A percentile compares a stretch with the other conserved stretches of the same genome.
These are phyloP conservation scores for Solanum peruvianum DNA, from an alignment of 257 asterid species.

Conservation along the genomic window DNA sequence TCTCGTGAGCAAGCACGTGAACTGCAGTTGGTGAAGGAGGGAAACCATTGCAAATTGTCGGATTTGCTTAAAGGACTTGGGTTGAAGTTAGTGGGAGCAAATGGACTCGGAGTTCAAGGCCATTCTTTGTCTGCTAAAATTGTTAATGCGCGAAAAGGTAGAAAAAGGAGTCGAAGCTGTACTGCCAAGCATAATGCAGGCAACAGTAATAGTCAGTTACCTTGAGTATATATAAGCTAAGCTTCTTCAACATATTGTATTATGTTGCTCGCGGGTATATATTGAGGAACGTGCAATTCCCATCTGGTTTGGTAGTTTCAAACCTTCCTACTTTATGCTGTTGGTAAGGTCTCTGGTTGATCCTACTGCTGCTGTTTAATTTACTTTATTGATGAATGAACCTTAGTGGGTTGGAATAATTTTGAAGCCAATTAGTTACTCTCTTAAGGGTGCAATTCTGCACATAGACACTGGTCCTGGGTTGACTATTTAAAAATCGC, in stretches of 20 bases:
- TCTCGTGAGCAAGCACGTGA: constrained; percentile 49
- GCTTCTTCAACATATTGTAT: neutral
- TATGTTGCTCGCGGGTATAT: neutral
- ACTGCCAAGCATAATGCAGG: constrained; percentile 4
- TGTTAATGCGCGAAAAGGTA: constrained; percentile 30
- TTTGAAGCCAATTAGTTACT: constrained; percentile 67
- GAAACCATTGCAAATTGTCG: constrained; percentile 15
- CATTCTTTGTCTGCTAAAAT: constrained; percentile 30
- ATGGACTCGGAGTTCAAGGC: constrained; percentile 24
- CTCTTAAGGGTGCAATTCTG: constrained; percentile 82
- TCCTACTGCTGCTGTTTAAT: constrained; percentile 90
- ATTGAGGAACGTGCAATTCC: neutral
- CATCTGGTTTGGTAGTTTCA: neutral
- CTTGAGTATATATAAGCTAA: neutral
- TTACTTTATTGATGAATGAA: constrained; percentile 91
- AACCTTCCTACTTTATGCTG: neutral
- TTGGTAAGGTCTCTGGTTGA: constrained; percentile 74
- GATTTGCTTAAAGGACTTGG: constrained; percentile 26
- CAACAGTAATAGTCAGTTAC: neutral
- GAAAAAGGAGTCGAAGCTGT: constrained; percentile 24
- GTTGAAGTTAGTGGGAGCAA: constrained; percentile 44
- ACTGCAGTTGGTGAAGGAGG: constrained; percentile 32
- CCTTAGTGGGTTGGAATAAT: constrained; percentile 88
- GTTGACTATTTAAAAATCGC: constrained; percentile 58
- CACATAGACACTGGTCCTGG: constrained; percentile 96